Conservation (phyloP, 2,329 filamentous ascomycete species). For the Alternaria ethzedia region DNA sequence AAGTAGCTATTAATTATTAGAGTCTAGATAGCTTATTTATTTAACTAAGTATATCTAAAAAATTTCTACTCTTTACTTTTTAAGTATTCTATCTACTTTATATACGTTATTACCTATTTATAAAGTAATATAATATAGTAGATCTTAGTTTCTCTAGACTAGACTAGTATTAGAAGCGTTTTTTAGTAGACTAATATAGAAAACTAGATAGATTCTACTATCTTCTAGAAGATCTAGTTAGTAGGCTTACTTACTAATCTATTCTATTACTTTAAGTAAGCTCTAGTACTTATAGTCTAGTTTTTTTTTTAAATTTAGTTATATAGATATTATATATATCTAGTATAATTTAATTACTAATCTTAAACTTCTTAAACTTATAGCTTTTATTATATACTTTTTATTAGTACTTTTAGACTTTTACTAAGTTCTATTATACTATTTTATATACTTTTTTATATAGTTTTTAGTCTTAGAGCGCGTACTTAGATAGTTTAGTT, state of each 20-base stretch:
- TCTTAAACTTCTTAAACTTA: too few relatives aligned
- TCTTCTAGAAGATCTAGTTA: neutral
- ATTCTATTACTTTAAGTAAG: neutral
- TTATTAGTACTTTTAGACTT: neutral
- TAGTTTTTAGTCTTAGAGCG: neutral
- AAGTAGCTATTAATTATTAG: neutral
- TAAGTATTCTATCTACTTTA: neutral
- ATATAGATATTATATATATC: too few relatives aligned
- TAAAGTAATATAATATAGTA: neutral
- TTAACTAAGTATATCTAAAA: neutral
- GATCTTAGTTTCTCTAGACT: neutral
- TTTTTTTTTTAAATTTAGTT: too few relatives aligned
- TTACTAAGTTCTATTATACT: neutral
- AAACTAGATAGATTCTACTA: neutral
- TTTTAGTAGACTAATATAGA: neutral
- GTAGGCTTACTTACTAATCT: neutral
- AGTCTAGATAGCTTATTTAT: neutral
- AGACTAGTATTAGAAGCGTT: neutral
- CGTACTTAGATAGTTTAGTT: neutral
- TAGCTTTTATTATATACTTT: neutral
- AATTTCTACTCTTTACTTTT: neutral
- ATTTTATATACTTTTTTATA: neutral
- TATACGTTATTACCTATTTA: neutral
- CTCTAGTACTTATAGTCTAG: too few relatives aligned
- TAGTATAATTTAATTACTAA: too few relatives aligned